Conservation (phyloP, 805 yeast species). For the Saturnispora ahearnii region DNA sequence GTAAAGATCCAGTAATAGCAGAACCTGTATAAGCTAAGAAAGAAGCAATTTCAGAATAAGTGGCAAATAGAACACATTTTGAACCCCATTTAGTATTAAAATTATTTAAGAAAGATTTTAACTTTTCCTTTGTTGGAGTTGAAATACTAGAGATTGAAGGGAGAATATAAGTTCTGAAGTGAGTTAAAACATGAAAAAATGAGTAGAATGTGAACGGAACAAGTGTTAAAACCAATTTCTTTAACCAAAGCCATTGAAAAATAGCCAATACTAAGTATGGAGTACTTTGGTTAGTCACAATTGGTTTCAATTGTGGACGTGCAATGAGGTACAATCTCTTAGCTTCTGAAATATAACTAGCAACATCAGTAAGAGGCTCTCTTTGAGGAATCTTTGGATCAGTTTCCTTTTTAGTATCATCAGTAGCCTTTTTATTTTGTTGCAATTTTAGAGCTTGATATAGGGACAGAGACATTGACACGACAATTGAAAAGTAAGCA, state of each 20-base stretch:
- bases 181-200: constrained; percentile 71
- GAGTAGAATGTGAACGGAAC: constrained; percentile 74
- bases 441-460: constrained; percentile 40
- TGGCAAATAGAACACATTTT: constrained; percentile 47
- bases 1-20: constrained; percentile 23
- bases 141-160: constrained; percentile 37
- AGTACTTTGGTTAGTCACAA: constrained; percentile 9
- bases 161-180: constrained; percentile 52
- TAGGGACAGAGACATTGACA: constrained; percentile 68
- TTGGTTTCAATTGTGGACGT: constrained; percentile 8
- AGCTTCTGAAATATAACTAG: constrained; percentile 3
- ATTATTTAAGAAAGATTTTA: constrained; percentile 25
- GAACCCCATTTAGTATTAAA: constrained; percentile 51
- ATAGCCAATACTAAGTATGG: constrained; percentile 59
- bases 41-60: constrained; percentile 40
- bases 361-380: constrained; percentile 1
- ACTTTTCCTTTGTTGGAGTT: constrained; percentile 7
- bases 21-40: constrained; percentile 26
- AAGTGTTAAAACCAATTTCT: constrained; percentile 51
- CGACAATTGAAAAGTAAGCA: constrained; percentile 54
- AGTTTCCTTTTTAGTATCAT: constrained; percentile 24
- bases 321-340: constrained; percentile 4
- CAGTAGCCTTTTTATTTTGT: constrained; percentile 19
- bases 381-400: constrained; percentile 30
- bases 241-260: constrained; percentile 48